phyloP scores from a whole-genome alignment of 208 protist genomes.

The Angomonas ambiguus region DNA sequence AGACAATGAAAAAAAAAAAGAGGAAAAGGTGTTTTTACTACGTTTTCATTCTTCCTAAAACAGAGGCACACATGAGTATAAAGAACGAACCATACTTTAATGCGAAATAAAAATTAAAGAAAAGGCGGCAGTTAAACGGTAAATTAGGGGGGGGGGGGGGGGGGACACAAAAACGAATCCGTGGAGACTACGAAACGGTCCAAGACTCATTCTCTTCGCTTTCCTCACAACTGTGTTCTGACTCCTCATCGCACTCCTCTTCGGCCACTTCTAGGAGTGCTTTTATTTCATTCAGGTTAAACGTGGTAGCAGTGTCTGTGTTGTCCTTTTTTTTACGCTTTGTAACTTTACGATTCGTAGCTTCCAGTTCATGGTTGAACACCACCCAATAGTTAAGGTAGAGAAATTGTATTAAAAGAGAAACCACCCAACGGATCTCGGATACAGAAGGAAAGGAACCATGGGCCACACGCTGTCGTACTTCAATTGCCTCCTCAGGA shows the following conservation, averaged over 20 bases:
- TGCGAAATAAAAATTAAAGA: no score
- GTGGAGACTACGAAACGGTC: not conserved
- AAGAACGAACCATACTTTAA: no score
- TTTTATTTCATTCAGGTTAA: slow-evolving; percentile 55
- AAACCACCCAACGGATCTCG: slow-evolving; percentile 77
- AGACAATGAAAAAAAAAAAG: slow-evolving; percentile 9
- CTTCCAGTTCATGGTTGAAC: slow-evolving; percentile 51
- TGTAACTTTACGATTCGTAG: slow-evolving; percentile 21
- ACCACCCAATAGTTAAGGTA: slow-evolving; percentile 73
- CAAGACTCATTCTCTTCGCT: not conserved
- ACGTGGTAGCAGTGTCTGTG: not conserved
- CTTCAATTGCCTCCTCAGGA: slow-evolving; percentile 83
- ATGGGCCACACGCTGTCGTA: slow-evolving; percentile 83
- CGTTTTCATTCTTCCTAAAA: not conserved
- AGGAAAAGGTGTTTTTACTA: not conserved
- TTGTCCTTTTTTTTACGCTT: slow-evolving; percentile 7
- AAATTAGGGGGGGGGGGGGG: no score
- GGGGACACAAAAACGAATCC: no score
- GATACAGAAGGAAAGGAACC: slow-evolving; percentile 53
- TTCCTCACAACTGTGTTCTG: not conserved
- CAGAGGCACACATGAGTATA: no score
- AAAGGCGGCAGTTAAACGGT: no score
- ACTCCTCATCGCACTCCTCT: slow-evolving; percentile 16
- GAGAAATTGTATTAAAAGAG: slow-evolving; percentile 71
- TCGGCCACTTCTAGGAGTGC: slow-evolving; percentile 42